These are phyloP conservation scores for Zymoseptoria tritici DNA, from an alignment of 2,329 filamentous ascomycete species.

Conservation along the genomic window DNA sequence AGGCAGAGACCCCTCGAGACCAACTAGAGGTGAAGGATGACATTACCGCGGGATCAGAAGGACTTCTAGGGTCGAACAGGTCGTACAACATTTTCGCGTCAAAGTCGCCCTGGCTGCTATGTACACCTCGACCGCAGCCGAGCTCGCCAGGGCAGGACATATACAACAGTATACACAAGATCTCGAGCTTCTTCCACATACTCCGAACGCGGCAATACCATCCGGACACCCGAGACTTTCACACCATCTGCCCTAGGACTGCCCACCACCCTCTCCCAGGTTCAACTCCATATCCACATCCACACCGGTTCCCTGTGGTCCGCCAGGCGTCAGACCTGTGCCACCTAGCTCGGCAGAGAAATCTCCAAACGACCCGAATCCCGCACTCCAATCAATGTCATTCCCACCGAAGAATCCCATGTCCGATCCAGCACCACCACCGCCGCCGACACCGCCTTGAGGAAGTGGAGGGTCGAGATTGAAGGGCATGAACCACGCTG, in stretches of 20 bases:
- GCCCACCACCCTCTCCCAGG: no score
- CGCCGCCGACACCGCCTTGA: not conserved
- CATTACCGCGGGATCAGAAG: not conserved
- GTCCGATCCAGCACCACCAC: not conserved
- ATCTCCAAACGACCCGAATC: not conserved
- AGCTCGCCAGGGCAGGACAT: not conserved
- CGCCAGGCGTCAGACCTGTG: not conserved
- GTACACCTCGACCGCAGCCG: not conserved
- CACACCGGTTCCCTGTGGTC: not conserved
- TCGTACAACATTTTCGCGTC: not conserved
- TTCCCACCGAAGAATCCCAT: not conserved
- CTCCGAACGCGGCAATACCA: not conserved
- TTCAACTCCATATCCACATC: not conserved
- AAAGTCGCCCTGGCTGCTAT: not conserved
- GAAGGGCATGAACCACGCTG: slow-evolving; percentile 89
- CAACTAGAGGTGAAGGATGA: no score
- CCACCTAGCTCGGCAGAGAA: not conserved
- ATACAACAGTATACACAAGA: not conserved
- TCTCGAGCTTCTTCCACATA: not conserved
- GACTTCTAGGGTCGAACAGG: not conserved
- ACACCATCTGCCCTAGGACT: not conserved
- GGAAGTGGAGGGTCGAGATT: slow-evolving; percentile 65
- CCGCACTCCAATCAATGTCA: not conserved
- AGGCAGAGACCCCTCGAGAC: not conserved
- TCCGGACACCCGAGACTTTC: not conserved